Evolutionary conservation across 2,329 filamentous ascomycete genomes (phyloP), one percentile per base, ranked within the genome.

Genomic region (Claviceps sp.): DNA sequence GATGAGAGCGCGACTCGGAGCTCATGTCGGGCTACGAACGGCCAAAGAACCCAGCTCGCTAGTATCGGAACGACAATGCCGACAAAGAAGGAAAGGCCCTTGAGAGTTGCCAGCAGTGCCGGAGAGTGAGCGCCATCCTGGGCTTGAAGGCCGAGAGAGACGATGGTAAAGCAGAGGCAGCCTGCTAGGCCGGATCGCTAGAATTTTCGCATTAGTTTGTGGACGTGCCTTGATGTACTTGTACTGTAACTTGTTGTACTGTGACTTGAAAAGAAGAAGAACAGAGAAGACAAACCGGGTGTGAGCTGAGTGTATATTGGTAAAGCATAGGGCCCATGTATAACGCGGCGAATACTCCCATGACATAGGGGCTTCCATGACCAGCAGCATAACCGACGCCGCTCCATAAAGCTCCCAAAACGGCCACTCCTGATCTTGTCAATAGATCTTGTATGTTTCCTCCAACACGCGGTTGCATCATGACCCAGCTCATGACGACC

Each of bases 281-380:
- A 11, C 30, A 11, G 30, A 4, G 30, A 11, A 24, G 24, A 45
- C 43, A 11, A 45, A 74, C 72, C 38, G 76, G 74, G 60, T 80
- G 77, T 8, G 69, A 64, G 58, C 75, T 78, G 52, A 76, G 74
- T 0, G 75, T 76, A 54, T 72, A 78, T 30, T 77, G 69, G 54
- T 78, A 78, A 11, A 80, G 64, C 77, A 80, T 80, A 0, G 78
- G 78, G n/a, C 77, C 58, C 74, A 81, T 78, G 57, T 73, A 81
- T 5, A 80, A 65, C 3, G 69, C 67, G 14, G 76, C 73, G 61
- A 81, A 80, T 0, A 70, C 71, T 4, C 73, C 76, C 62, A 79
- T 72, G 2, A 80, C 70, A 57, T 73, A 78, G 0, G 75, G 75
- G 57, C 74, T 79, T 6, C 77, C 77, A 43, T 72, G 57, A 3